A percentile compares a stretch with the other conserved stretches of the same genome.
Evolutionary conservation across 2,329 filamentous ascomycete species (phyloP).

Genomic region (Intubia oerlemansii): DNA sequence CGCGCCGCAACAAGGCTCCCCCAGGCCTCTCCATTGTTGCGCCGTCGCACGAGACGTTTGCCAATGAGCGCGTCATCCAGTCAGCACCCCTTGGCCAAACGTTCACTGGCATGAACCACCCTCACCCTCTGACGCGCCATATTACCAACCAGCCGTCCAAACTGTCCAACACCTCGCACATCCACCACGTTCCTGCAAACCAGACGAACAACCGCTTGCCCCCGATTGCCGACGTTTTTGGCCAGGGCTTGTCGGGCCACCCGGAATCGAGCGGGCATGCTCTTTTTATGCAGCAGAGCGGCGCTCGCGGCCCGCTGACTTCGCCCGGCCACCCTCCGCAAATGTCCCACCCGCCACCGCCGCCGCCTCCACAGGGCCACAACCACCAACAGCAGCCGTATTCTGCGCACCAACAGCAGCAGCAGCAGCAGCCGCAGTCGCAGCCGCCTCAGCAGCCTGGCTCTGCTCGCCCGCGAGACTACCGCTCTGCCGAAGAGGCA

Average conservation of each 20-base stretch:
- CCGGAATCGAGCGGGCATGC: conserved; percentile 28
- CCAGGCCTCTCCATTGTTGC: conserved; percentile 88
- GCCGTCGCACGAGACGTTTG: conserved; percentile 78
- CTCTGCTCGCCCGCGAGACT: conserved; percentile 54
- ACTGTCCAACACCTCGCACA: conserved; percentile 66
- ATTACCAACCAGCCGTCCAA: conserved; percentile 65
- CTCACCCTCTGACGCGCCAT: conserved; percentile 56
- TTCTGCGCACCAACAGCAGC: no score
- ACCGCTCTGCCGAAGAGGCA: conserved; percentile 87
- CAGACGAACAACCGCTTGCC: conserved; percentile 86
- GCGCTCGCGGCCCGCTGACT: conserved; percentile 45
- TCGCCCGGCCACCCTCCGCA: conserved; percentile 54
- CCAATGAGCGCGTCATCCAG: conserved; percentile 86
- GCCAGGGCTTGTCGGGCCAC: conserved; percentile 48
- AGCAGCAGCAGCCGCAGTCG: conserved; percentile 13
- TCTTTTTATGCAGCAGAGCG: conserved; percentile 41
- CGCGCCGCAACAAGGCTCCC: conserved; percentile 57
- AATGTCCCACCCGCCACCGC: conserved; percentile 11
- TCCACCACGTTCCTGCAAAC: conserved; percentile 70
- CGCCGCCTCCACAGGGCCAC: conserved; percentile 1
- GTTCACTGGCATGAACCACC: conserved; percentile 75
- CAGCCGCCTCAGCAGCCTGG: conserved; percentile 23
- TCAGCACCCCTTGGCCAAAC: conserved; percentile 88
- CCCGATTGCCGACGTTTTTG: conserved; percentile 87
- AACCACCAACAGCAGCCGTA: conserved; percentile 6